Percentiles rank a stretch among this genome's conserved stretches.
phyloP scores from a whole-genome alignment of 768 basidiomycete genomes.

The Austroboletus eburneus region DNA sequence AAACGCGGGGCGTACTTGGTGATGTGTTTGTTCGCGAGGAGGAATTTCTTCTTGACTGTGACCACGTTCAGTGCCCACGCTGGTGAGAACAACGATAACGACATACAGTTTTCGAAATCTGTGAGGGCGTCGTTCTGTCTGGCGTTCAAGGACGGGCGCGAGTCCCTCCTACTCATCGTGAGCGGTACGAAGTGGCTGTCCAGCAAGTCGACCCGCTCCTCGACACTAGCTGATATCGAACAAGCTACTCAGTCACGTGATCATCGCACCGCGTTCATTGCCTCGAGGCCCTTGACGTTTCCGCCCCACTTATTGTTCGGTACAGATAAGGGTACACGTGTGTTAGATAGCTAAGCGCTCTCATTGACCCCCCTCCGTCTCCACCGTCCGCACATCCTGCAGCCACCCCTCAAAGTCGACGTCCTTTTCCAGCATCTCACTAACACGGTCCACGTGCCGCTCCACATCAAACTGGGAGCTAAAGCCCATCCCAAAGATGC shows the following conservation, averaged over 20 bases:
- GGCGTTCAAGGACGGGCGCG: slow-evolving; percentile 47
- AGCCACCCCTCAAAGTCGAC: slow-evolving; percentile 56
- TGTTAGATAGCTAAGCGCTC: slow-evolving; percentile 5
- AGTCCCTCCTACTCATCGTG: slow-evolving; percentile 34
- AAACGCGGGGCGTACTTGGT: slow-evolving; percentile 58
- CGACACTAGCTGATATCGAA: slow-evolving; percentile 36
- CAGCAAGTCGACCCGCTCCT: slow-evolving; percentile 19
- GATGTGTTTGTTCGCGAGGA: slow-evolving; percentile 88
- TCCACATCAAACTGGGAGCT: slow-evolving; percentile 60
- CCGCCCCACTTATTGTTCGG: slow-evolving; percentile 20
- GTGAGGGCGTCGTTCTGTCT: slow-evolving; percentile 77
- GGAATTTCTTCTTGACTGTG: slow-evolving; percentile 89
- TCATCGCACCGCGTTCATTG: slow-evolving; percentile 20
- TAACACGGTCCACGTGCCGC: slow-evolving; percentile 48
- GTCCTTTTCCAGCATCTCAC: slow-evolving; percentile 53
- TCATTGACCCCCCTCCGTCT: slow-evolving; percentile 20
- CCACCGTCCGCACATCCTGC: slow-evolving; percentile 36
- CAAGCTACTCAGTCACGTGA: slow-evolving; percentile 28
- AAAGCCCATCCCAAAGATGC: slow-evolving; percentile 39
- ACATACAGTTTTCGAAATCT: slow-evolving; percentile 82
- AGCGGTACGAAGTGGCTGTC: slow-evolving; percentile 15
- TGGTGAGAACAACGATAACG: slow-evolving; percentile 4
- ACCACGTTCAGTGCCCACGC: slow-evolving; percentile 17
- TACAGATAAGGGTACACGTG: slow-evolving; percentile 21
- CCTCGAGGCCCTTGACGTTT: slow-evolving; percentile 33